phyloP scores from a whole-genome alignment of 352 stramenopile species.

The Plasmopara halstedii region DNA sequence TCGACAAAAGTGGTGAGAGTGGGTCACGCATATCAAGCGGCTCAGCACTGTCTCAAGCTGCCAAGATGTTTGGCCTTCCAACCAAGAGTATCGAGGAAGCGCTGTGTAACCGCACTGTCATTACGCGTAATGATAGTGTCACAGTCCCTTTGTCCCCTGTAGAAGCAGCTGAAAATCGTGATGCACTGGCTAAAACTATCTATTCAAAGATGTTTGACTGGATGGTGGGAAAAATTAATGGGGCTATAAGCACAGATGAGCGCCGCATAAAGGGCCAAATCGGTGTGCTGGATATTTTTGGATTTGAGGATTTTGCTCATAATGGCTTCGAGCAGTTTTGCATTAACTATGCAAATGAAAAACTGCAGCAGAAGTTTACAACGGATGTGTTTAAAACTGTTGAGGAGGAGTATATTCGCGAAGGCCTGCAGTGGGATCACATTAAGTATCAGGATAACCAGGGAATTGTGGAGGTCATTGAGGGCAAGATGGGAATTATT shows the following conservation, averaged over 20 bases:
- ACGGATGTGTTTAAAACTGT: constrained; percentile 96
- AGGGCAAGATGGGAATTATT: constrained; percentile 86
- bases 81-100: constrained; percentile 84
- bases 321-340: constrained; percentile 92
- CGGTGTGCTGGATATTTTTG: constrained; percentile 98
- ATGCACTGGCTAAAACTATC: constrained; percentile 96
- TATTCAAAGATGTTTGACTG: constrained; percentile 98
- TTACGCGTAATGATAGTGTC: constrained; percentile 77
- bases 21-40: constrained; percentile 67
- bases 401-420: constrained; percentile 96
- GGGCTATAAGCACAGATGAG: constrained; percentile 77
- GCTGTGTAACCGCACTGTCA: constrained; percentile 90
- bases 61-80: constrained; percentile 87
- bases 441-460: constrained; percentile 99
- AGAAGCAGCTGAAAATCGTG: constrained; percentile 90
- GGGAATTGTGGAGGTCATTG: constrained; percentile 95
- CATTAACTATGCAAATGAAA: constrained; percentile 91
- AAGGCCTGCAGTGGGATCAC: constrained; percentile 97
- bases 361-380: constrained; percentile 91
- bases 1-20: constrained; percentile 65
- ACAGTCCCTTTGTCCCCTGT: constrained; percentile 79
- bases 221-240: constrained; percentile 91
- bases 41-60: constrained; percentile 57
- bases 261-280: constrained; percentile 74
- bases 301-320: constrained; percentile 96